phyloP scores from a whole-genome alignment of 2,329 filamentous ascomycete genomes.

The Madurella fahalii region DNA sequence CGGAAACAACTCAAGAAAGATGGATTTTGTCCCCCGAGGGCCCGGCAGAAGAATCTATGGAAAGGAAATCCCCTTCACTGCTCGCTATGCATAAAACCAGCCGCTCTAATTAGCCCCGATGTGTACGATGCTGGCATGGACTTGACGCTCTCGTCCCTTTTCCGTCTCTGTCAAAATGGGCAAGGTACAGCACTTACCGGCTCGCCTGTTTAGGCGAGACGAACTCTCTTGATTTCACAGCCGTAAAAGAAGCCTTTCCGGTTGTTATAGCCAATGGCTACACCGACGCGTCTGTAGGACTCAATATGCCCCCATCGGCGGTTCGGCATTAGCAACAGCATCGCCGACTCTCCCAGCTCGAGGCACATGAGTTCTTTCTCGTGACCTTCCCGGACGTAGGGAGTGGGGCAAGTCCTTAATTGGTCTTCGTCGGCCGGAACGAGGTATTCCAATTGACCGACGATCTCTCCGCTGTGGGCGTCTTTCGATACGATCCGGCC shows the following conservation, averaged over 20 bases:
- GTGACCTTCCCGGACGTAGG: conserved; percentile 16
- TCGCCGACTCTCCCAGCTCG: conserved; percentile 25
- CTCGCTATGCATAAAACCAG: too few relatives aligned
- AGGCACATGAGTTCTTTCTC: conserved; percentile 25
- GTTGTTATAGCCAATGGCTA: conserved; percentile 22
- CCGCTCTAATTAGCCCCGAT: too few relatives aligned
- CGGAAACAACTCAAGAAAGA: too few relatives aligned
- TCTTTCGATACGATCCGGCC: conserved; percentile 24
- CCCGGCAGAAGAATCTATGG: too few relatives aligned
- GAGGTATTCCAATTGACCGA: conserved; percentile 26
- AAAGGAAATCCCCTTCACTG: too few relatives aligned
- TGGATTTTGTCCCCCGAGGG: too few relatives aligned
- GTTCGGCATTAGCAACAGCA: conserved; percentile 22
- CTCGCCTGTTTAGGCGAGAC: conserved; percentile 1
- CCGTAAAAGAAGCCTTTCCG: conserved; percentile 27
- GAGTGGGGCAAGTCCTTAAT: neutral
- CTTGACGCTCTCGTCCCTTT: too few relatives aligned
- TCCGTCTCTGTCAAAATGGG: too few relatives aligned
- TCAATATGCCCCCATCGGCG: conserved; percentile 2
- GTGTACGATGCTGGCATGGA: too few relatives aligned
- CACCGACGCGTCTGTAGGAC: conserved; percentile 22
- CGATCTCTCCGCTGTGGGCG: conserved; percentile 25
- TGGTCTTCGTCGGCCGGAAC: neutral
- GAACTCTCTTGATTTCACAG: conserved; percentile 18
- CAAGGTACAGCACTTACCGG: neutral